Conservation (phyloP, 768 basidiomycete genomes). For the Wakefieldia striispora region DNA sequence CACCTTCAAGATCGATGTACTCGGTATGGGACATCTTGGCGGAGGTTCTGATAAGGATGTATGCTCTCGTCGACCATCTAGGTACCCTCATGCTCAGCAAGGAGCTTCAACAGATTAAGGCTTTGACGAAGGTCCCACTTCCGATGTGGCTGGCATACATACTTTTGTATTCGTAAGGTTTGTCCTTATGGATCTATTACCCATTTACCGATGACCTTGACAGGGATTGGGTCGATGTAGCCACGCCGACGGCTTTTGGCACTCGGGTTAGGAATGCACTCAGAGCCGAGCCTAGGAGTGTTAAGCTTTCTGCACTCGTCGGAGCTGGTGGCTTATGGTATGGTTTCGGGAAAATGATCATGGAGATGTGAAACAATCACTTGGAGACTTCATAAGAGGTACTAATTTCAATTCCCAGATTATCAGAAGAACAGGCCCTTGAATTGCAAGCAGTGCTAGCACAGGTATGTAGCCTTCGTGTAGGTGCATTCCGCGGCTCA, state of each 20-base stretch:
- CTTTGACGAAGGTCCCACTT: slow-evolving; percentile 72
- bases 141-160: slow-evolving; percentile 92
- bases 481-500: background rate
- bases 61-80: slow-evolving; percentile 27
- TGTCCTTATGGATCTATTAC: background rate
- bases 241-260: slow-evolving; percentile 76
- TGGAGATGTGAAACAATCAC: slow-evolving; percentile 63
- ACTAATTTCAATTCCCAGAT: slow-evolving; percentile 40
- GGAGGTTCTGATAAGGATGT: slow-evolving; percentile 85
- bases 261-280: slow-evolving; percentile 80
- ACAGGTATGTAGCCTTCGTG: slow-evolving; percentile 43
- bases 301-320: slow-evolving; percentile 77
- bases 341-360: slow-evolving; percentile 83
- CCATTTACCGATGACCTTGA: slow-evolving; percentile 25
- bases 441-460: slow-evolving; percentile 71
- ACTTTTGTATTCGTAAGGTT: slow-evolving; percentile 69
- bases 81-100: slow-evolving; percentile 7
- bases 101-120: slow-evolving; percentile 57
- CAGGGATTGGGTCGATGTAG: slow-evolving; percentile 86
- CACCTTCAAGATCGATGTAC: slow-evolving; percentile 83
- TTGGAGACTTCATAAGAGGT: background rate
- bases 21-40: slow-evolving; percentile 85
- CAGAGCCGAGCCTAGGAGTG: slow-evolving; percentile 84
- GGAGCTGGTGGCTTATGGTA: slow-evolving; percentile 92
- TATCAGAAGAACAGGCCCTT: slow-evolving; percentile 71